phyloP scores from a whole-genome alignment of 331 rosid genomes.

The Acacia concinna region DNA sequence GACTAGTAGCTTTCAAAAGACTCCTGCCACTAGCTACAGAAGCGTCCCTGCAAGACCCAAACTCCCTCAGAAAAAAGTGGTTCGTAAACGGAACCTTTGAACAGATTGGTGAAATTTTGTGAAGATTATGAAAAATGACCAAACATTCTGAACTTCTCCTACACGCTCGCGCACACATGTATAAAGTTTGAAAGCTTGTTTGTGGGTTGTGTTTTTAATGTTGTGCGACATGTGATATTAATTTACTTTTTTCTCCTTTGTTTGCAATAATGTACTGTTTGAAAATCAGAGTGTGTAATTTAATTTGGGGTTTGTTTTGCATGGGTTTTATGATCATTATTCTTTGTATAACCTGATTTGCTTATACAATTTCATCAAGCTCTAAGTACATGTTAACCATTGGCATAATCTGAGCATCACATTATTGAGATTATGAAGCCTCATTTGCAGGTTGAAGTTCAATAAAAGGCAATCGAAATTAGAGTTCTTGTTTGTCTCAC shows the following conservation, averaged over 20 bases:
- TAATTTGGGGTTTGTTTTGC: neutral
- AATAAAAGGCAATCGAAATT: too few species aligned
- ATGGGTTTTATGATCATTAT: neutral
- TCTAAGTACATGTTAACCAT: too few species aligned
- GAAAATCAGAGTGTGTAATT: neutral
- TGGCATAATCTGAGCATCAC: too few species aligned
- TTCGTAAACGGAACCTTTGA: neutral
- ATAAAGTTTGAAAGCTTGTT: neutral
- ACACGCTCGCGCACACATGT: too few species aligned
- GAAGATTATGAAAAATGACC: neutral
- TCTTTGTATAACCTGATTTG: too few species aligned
- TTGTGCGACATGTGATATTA: neutral
- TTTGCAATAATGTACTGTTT: neutral
- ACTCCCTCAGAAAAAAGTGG: neutral
- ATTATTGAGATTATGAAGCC: too few species aligned
- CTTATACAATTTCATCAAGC: too few species aligned
- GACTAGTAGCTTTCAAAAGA: neutral
- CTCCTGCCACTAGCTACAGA: neutral
- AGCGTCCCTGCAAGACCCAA: neutral
- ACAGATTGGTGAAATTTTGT: neutral
- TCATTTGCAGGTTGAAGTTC: too few species aligned
- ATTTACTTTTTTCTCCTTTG: neutral
- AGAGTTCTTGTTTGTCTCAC: too few species aligned
- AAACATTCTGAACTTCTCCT: neutral
- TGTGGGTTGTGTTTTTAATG: neutral